Evolutionary conservation across 2,329 filamentous ascomycete genomes (phyloP).

Genomic region (Neonectria coccinea): DNA sequence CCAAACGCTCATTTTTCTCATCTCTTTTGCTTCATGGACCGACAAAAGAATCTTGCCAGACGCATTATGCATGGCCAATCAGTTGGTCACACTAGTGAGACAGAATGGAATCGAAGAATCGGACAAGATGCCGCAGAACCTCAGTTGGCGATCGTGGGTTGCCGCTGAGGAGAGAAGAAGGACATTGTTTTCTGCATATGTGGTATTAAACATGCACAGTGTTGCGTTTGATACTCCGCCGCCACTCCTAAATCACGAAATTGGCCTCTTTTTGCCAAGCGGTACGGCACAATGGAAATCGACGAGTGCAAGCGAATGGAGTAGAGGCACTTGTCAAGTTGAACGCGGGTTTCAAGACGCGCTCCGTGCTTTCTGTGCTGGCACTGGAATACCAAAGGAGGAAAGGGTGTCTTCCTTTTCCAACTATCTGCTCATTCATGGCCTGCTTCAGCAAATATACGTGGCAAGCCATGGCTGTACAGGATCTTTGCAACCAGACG

Average conservation of each 20-base stretch:
- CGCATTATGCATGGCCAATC: background rate
- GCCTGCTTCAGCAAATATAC: constrained; percentile 7
- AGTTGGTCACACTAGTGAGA: background rate
- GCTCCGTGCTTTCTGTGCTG: background rate
- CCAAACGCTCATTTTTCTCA: background rate
- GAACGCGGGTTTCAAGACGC: background rate
- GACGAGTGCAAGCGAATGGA: background rate
- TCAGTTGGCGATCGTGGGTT: constrained; percentile 2
- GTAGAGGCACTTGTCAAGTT: background rate
- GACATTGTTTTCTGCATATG: constrained; percentile 2
- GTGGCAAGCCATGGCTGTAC: background rate
- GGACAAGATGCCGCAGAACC: background rate
- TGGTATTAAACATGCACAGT: constrained; percentile 7
- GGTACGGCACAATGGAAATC: constrained; percentile 11
- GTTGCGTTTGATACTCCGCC: constrained; percentile 4
- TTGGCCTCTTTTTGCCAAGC: constrained; percentile 4
- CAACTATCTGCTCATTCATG: constrained; percentile 12
- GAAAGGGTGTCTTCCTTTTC: constrained; percentile 1
- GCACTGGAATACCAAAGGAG: background rate
- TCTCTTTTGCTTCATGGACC: constrained; percentile 5
- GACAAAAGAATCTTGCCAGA: background rate
- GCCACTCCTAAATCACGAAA: constrained; percentile 1
- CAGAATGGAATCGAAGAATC: constrained; percentile 4
- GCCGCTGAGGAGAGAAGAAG: constrained; percentile 3
- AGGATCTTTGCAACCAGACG: background rate